Conservation (phyloP, 441 rosid species). For the Erodium texanum region DNA sequence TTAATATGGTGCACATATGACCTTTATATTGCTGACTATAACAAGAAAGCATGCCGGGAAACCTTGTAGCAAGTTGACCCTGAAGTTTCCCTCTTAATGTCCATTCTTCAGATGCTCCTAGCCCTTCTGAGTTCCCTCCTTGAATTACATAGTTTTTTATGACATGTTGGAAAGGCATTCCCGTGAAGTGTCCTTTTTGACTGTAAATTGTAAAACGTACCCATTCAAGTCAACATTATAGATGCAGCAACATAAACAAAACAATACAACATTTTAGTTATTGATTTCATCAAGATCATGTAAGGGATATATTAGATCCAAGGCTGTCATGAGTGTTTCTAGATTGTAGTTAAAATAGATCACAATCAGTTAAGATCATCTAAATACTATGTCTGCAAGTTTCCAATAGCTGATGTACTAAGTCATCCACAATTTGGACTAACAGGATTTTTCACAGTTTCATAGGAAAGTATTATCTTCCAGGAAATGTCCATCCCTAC, state of each 20-base stretch:
- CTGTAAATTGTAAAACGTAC: constrained; percentile 56
- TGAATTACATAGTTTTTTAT: constrained; percentile 76
- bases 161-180: constrained; percentile 67
- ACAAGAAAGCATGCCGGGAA: background rate
- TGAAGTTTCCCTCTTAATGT: constrained; percentile 59
- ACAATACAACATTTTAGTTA: background rate
- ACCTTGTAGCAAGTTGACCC: constrained; percentile 57
- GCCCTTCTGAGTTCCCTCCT: constrained; percentile 50
- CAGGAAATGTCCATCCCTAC: background rate
- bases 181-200: constrained; percentile 67
- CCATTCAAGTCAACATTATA: background rate
- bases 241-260: background rate
- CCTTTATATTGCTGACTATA: background rate
- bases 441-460: background rate
- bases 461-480: background rate
- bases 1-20: constrained; percentile 3
- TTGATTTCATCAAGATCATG: background rate
- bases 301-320: background rate
- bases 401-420: background rate
- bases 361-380: too few relatives aligned
- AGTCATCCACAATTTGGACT: background rate
- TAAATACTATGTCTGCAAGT: background rate
- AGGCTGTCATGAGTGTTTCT: background rate
- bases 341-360: too few relatives aligned
- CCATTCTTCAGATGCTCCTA: constrained; percentile 67